phyloP scores from a whole-genome alignment of 2,329 filamentous ascomycete species.

The Phyllosticta citriasiana region DNA sequence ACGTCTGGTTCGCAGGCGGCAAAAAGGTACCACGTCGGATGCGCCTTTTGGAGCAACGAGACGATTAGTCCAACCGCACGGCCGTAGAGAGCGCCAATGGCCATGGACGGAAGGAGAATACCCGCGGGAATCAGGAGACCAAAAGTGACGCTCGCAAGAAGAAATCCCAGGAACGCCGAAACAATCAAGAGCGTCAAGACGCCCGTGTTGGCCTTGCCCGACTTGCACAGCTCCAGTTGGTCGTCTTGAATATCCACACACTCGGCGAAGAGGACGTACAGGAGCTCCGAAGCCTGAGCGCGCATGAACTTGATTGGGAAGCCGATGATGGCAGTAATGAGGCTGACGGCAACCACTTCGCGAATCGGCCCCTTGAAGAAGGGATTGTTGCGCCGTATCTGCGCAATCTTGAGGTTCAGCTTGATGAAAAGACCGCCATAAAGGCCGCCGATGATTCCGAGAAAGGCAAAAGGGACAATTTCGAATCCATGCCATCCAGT shows the following conservation, averaged over 20 bases:
- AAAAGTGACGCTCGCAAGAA: conserved; percentile 80
- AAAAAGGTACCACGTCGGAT: conserved; percentile 71
- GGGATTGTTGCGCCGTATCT: conserved; percentile 47
- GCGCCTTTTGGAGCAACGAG: conserved; percentile 74
- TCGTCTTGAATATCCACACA: conserved; percentile 76
- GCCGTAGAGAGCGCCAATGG: conserved; percentile 83
- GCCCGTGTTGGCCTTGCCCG: conserved; percentile 67
- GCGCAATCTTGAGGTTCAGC: conserved; percentile 76
- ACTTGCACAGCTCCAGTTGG: conserved; percentile 82
- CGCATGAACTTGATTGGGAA: conserved; percentile 97
- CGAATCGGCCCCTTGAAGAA: conserved; percentile 60
- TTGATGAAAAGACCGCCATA: conserved; percentile 95
- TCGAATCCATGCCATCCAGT: conserved; percentile 92
- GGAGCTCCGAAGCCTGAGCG: conserved; percentile 80
- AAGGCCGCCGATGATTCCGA: conserved; percentile 83
- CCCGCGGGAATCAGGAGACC: conserved; percentile 90
- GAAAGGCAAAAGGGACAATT: conserved; percentile 72
- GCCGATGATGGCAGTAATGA: conserved; percentile 80
- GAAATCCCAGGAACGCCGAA: conserved; percentile 73
- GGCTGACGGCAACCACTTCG: conserved; percentile 70
- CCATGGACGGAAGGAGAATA: conserved; percentile 92
- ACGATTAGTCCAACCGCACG: conserved; percentile 82
- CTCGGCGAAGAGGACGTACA: conserved; percentile 85
- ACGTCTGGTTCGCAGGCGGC: conserved; percentile 72
- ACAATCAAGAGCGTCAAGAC: conserved; percentile 76